phyloP scores from a whole-genome alignment of 768 basidiomycete genomes.

The Ephemerocybe angulata region DNA sequence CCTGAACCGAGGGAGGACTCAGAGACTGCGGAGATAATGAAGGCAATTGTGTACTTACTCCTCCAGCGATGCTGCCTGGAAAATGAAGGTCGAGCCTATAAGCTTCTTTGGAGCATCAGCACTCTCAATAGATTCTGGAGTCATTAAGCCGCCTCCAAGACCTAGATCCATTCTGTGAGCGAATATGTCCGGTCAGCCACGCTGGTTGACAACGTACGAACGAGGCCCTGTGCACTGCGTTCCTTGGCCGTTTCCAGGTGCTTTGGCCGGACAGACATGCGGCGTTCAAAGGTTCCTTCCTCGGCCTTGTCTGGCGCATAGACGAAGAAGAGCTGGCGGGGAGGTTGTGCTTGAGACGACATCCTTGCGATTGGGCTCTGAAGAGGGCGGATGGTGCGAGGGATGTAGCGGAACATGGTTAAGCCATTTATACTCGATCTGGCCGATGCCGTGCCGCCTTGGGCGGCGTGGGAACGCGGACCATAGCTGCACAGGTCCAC shows the following conservation, averaged over 20 bases:
- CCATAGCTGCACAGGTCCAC: background rate
- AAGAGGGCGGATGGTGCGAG: background rate
- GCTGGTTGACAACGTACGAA: constrained; percentile 40
- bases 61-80: constrained; percentile 51
- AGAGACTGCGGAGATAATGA: background rate
- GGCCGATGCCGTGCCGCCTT: too few species aligned
- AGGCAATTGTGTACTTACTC: constrained; percentile 30
- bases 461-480: too few species aligned
- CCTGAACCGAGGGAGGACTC: constrained; percentile 17
- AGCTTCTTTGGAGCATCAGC: constrained; percentile 50
- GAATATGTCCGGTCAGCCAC: background rate
- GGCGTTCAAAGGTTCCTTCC: constrained; percentile 50
- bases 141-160: constrained; percentile 55
- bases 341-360: constrained; percentile 13
- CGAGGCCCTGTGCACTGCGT: constrained; percentile 38
- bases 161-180: constrained; percentile 30
- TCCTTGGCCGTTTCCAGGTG: constrained; percentile 49
- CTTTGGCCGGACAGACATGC: constrained; percentile 49
- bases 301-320: constrained; percentile 68
- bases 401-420: constrained; percentile 5
- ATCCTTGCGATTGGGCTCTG: background rate
- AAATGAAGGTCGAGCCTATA: constrained; percentile 56
- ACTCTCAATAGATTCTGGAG: constrained; percentile 51
- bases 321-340: constrained; percentile 38
- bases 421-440: background rate